These are phyloP conservation scores for Cercospora sp. DNA, from an alignment of 2,329 filamentous ascomycete genomes.

Conservation along the genomic window DNA sequence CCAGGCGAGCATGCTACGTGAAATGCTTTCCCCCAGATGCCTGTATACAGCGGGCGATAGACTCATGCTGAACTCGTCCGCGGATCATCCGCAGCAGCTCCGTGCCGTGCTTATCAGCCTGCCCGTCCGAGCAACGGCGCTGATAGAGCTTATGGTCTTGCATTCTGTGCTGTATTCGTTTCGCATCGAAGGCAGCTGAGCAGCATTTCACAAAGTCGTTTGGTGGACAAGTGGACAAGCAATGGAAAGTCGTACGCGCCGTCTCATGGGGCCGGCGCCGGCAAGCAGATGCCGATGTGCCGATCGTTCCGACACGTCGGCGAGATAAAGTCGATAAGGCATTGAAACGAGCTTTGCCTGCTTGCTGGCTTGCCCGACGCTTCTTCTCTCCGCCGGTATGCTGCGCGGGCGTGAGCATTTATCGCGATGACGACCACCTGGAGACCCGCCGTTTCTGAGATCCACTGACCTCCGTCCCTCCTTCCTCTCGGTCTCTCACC, in stretches of 20 bases:
- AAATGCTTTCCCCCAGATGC: neutral
- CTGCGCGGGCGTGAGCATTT: neutral
- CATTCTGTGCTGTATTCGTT: neutral
- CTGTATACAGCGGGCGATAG: neutral
- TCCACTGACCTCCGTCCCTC: neutral
- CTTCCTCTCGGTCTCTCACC: neutral
- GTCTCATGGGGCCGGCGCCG: neutral
- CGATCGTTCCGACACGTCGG: neutral
- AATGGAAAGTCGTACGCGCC: neutral
- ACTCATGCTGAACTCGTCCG: neutral
- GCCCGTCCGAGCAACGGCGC: neutral
- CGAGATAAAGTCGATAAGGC: conserved; percentile 3
- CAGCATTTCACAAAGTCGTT: neutral
- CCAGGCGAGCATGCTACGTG: neutral
- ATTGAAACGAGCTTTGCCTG: neutral
- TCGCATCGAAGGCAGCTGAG: neutral
- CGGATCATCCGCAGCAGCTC: neutral
- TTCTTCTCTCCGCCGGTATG: neutral
- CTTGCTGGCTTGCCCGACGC: conserved; percentile 1
- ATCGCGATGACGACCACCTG: neutral
- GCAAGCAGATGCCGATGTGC: neutral
- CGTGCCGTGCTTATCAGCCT: neutral
- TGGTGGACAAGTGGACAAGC: neutral
- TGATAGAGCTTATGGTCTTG: neutral
- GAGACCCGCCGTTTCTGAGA: neutral